These are phyloP conservation scores for Peziza echinospora DNA, from an alignment of 495 filamentous ascomycete species.

Conservation along the genomic window DNA sequence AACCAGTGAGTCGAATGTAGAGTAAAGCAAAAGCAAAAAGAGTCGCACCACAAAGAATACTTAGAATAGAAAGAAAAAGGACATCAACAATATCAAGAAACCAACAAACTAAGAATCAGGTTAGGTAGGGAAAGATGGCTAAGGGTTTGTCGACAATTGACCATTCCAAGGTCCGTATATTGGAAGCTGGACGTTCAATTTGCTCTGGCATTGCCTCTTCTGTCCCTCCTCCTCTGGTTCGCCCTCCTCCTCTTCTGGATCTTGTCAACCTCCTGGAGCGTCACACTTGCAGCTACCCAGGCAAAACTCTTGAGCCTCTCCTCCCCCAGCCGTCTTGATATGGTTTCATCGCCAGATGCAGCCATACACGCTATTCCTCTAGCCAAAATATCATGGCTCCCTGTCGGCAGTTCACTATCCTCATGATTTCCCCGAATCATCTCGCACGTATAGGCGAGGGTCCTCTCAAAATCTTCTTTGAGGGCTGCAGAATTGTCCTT, in stretches of 20 bases:
- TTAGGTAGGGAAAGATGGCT: too few species aligned
- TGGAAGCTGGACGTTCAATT: too few species aligned
- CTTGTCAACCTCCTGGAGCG: conserved; percentile 24
- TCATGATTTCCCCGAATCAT: conserved; percentile 26
- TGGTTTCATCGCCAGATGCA: conserved; percentile 20
- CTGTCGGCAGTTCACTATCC: conserved; percentile 12
- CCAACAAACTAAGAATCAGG: too few species aligned
- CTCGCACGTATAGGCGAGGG: conserved; percentile 26
- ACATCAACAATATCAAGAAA: too few species aligned
- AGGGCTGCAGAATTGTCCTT: conserved; percentile 39
- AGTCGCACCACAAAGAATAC: too few species aligned
- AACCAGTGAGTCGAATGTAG: too few species aligned
- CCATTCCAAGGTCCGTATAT: too few species aligned
- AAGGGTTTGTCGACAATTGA: too few species aligned
- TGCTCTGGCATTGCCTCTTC: too few species aligned
- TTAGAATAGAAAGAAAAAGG: too few species aligned
- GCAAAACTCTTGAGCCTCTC: conserved; percentile 25
- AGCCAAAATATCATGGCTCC: conserved; percentile 18
- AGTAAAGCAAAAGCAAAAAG: too few species aligned
- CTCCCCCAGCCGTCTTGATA: conserved; percentile 8
- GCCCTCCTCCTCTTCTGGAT: not conserved
- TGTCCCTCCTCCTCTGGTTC: not conserved
- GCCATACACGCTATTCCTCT: conserved; percentile 30
- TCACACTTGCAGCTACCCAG: conserved; percentile 26
- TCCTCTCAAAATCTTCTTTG: conserved; percentile 37